Base-by-base conservation (phyloP, 345 rosid species). In the Laguncularia racemosa region DNA sequence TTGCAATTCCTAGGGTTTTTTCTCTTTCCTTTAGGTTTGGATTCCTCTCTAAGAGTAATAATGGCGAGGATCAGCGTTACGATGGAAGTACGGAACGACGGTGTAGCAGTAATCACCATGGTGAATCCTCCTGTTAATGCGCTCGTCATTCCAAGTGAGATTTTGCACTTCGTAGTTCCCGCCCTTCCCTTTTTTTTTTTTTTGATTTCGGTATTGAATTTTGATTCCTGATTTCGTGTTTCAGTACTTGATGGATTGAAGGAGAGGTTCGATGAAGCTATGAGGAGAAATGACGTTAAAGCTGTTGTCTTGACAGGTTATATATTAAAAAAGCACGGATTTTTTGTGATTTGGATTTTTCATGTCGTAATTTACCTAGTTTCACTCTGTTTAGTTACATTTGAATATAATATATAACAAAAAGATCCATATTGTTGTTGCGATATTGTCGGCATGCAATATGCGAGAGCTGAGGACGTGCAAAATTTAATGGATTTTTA, bases 91-190 rank as follows among this genome's bases (percentile, higher is more conserved):
- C 95, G 98, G 17, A 56, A 59, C 78, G 98, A 89, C 60, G 98
- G 95, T 71, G 96, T 92, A 58, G 96, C 98, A 0, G 74, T 92
- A 51, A 65, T 92, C 67, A 78, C 95, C 71, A 80, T 92, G 65
- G 75, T 72, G 43, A 86, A 92, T 70, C 98, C 98, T 70, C 96
- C 98, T n/a, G 98, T 92, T 55, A 92, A 89, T 68, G 89, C 96
- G 63, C 46, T 92, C 33, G 88, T 95, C 12, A 62, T 84, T 66
- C 80, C 89, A 55, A 73, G 98, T 92, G 64, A 68, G 62, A 16
- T 60, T 12, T 14, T 33, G 7, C 12, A 3, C 20, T 16, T 17
- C 12, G 38, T 20, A 14, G 15, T 48, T 20, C 23, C 6, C 13
- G 8, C 11, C 16, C 3, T 16, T 48, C 3, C n/a, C 21, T 56